Percentiles rank a stretch among this genome's conserved stretches.
These are phyloP conservation scores for Ochetophila trinervis DNA, from an alignment of 306 rosid genomes.

Conservation along the genomic window DNA sequence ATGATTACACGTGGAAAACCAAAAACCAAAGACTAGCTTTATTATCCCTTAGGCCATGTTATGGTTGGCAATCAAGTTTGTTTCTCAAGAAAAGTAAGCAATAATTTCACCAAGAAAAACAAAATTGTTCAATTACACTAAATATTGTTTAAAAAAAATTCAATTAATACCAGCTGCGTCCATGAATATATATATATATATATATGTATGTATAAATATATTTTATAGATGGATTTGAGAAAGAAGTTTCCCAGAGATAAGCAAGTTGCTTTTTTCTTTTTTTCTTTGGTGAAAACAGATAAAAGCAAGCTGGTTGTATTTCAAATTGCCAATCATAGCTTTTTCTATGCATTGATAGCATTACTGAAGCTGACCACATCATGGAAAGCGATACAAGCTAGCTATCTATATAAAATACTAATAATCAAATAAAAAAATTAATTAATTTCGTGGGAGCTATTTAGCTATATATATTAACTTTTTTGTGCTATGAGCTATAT, in stretches of 20 bases:
- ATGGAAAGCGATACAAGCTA: constrained; percentile 3
- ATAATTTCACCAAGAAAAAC: constrained; percentile 5
- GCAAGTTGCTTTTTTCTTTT: not conserved
- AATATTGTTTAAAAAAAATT: too few relatives aligned
- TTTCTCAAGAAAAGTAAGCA: constrained; percentile 11
- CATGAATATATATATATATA: not conserved
- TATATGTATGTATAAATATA: not conserved
- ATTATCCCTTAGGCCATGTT: constrained; percentile 17
- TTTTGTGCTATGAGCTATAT: too few relatives aligned
- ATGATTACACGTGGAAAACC: constrained; percentile 24
- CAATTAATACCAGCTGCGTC: too few relatives aligned
- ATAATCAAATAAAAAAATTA: not conserved
- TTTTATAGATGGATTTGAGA: constrained; percentile 8
- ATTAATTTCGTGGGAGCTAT: not conserved
- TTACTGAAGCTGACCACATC: constrained; percentile 12
- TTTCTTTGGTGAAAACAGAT: not conserved
- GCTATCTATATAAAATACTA: not conserved
- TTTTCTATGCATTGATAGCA: constrained; percentile 18
- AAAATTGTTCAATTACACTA: not conserved
- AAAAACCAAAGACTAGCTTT: not conserved
- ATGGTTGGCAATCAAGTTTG: not conserved
- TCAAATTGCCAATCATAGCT: not conserved
- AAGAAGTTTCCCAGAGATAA: not conserved
- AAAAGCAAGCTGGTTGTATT: constrained; percentile 2
- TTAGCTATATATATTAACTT: not conserved